These are phyloP conservation scores for Aspergillus latus DNA, from an alignment of 2,329 filamentous ascomycete species.

Conservation along the genomic window DNA sequence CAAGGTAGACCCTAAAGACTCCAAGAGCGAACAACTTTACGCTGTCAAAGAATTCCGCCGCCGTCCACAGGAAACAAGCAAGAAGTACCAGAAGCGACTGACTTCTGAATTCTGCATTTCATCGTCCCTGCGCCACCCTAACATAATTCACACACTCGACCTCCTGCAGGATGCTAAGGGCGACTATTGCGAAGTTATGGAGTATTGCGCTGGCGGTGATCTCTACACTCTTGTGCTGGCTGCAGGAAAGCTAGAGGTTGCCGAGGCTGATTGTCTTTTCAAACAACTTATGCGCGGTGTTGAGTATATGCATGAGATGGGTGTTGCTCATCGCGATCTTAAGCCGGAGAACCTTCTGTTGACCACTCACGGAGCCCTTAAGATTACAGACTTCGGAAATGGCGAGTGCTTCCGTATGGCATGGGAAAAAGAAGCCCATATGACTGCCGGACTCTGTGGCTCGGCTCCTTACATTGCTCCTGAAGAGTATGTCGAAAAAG, in stretches of 20 bases:
- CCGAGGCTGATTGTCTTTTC: slow-evolving; percentile 96
- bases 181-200: slow-evolving; percentile 99
- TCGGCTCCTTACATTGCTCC: slow-evolving; percentile 97
- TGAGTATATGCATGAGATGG: slow-evolving; percentile 99
- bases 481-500: slow-evolving; percentile 91
- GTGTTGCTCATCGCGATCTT: slow-evolving; percentile 91
- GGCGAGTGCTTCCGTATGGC: slow-evolving; percentile 99
- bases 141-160: slow-evolving; percentile 96
- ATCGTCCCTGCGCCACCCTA: slow-evolving; percentile 91
- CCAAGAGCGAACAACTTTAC: slow-evolving; percentile 80
- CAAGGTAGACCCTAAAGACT: slow-evolving; percentile 81
- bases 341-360: slow-evolving; percentile 96
- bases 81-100: slow-evolving; percentile 96
- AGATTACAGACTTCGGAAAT: slow-evolving; percentile 98
- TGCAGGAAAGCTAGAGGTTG: slow-evolving; percentile 81
- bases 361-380: slow-evolving; percentile 87
- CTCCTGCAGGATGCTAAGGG: slow-evolving; percentile 94
- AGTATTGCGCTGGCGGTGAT: slow-evolving; percentile 95
- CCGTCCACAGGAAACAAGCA: slow-evolving; percentile 87
- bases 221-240: slow-evolving; percentile 90
- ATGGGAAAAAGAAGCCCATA: slow-evolving; percentile 97
- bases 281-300: slow-evolving; percentile 99
- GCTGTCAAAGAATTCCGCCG: slow-evolving; percentile 98
- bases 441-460: slow-evolving; percentile 95
- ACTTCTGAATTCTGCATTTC: slow-evolving; percentile 99